Base-by-base conservation (phyloP, 352 stramenopile genomes). In the Phytophthora nicotianae region DNA sequence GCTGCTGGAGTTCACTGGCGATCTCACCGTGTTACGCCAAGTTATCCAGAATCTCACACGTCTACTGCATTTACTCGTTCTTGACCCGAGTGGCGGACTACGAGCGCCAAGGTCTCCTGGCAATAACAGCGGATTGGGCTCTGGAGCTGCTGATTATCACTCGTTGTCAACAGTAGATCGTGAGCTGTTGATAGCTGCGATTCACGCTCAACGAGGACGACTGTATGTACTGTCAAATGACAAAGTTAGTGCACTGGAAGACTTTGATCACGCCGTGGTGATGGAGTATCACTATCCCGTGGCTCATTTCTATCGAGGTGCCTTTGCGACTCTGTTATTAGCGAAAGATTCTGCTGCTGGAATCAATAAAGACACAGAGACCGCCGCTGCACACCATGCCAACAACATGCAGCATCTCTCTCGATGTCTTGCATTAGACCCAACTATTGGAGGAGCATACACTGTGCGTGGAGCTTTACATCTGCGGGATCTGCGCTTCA, bases 211-310 rank as follows among this genome's bases (percentile, higher is more conserved):
- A 40, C 77, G 84, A 19, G 84, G 84, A 13, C 72, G 84, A 3
- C 46, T 91, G 0, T 79, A 88, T 21, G 82, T 83, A 37, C 62
- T 93, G 2, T 74, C 86, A 17, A 70, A 82, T 38, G 77, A 93
- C 26, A 72, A 71, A 13, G 49, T 56, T 9, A 75, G 58, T 6
- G 84, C 84, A 10, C 55, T 82, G 2, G 52, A 70, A 4, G 81
- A 93, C 50, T 90, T 93, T 51, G 82, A 91, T 26, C 74, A 88
- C 27, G 82, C 84, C 0, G 80, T 90, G 50, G 75, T 91, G 29
- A 88, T 79, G 58, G 84, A 91, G 46, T 93, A 91, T 60, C 82
- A 91, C 35, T 91, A 93, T 54, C 79, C 84, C 3, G 74, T 90
- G 2, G 80, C 82, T 32, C 82, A 93, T 61, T 91, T 93, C 60